A percentile compares a stretch with the other conserved stretches of the same genome.
Conservation (phyloP, 2,329 filamentous ascomycete genomes). For the Ceratocystis cacaofunesta region DNA sequence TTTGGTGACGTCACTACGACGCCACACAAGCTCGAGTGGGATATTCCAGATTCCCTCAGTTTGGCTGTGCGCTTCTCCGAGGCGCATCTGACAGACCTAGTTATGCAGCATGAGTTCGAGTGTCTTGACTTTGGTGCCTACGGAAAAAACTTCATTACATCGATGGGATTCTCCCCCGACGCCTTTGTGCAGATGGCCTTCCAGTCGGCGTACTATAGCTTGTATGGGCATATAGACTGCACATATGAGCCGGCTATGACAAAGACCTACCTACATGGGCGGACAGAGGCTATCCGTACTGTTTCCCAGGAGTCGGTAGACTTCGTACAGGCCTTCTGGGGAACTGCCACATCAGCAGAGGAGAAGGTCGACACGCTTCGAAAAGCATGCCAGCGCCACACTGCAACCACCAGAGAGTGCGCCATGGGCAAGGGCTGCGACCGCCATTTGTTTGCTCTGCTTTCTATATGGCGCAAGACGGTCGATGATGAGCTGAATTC, state of each 20-base stretch:
- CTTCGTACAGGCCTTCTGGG: conserved; percentile 87
- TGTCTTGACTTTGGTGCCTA: conserved; percentile 80
- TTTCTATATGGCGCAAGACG: conserved; percentile 84
- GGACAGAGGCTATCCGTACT: conserved; percentile 82
- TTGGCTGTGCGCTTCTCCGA: conserved; percentile 91
- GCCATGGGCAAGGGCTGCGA: conserved; percentile 85
- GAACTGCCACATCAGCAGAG: conserved; percentile 62
- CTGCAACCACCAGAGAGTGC: conserved; percentile 64
- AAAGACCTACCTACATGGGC: conserved; percentile 80
- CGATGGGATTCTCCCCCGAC: conserved; percentile 91
- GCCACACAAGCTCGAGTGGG: conserved; percentile 93
- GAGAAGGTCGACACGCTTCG: conserved; percentile 75
- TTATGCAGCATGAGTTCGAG: conserved; percentile 91
- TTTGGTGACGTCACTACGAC: conserved; percentile 90
- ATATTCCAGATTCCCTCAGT: conserved; percentile 81
- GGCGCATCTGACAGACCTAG: conserved; percentile 81
- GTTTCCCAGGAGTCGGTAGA: conserved; percentile 72
- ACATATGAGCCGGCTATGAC: conserved; percentile 99
- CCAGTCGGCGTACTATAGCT: conserved; percentile 91
- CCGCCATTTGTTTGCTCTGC: conserved; percentile 82
- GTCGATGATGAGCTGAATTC: conserved; percentile 51
- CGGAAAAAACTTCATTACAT: conserved; percentile 95
- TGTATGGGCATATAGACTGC: conserved; percentile 86
- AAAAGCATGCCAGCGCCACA: conserved; percentile 72
- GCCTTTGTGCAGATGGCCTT: conserved; percentile 99